Percentiles rank a stretch among this genome's conserved stretches.
These are phyloP conservation scores for Alternaria panax DNA, from an alignment of 2,329 filamentous ascomycete genomes.

Conservation along the genomic window DNA sequence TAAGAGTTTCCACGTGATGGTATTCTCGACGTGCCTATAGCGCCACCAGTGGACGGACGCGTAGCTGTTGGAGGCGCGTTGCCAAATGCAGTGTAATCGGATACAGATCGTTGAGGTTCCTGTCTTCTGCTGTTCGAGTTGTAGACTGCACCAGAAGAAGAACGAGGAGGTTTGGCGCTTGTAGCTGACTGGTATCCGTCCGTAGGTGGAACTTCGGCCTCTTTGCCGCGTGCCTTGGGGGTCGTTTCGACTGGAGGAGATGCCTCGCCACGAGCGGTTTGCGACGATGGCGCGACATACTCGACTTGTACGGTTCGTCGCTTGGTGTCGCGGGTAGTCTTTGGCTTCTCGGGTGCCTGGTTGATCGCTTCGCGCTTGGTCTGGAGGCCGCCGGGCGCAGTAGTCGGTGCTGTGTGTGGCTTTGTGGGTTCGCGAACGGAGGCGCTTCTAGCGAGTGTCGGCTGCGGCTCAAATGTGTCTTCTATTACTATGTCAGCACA, in stretches of 20 bases:
- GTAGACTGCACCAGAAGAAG: slow-evolving; percentile 34
- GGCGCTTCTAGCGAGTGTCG: slow-evolving; percentile 78
- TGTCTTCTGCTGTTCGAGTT: slow-evolving; percentile 46
- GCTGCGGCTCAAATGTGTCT: slow-evolving; percentile 66
- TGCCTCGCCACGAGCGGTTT: slow-evolving; percentile 76
- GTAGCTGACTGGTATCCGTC: slow-evolving; percentile 47
- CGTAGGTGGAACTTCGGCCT: slow-evolving; percentile 54
- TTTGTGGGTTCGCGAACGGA: slow-evolving; percentile 90
- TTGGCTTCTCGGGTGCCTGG: slow-evolving; percentile 70
- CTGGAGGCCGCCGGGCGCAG: slow-evolving; percentile 65
- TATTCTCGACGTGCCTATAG: slow-evolving; percentile 68
- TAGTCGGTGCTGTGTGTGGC: slow-evolving; percentile 58
- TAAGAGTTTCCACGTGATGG: slow-evolving; percentile 80
- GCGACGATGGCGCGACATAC: slow-evolving; percentile 90
- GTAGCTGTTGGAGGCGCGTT: slow-evolving; percentile 52
- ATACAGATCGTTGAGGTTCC: slow-evolving; percentile 61
- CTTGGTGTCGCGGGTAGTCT: slow-evolving; percentile 80
- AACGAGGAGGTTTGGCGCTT: slow-evolving; percentile 33
- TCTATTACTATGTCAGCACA: slow-evolving; percentile 42
- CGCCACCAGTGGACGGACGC: slow-evolving; percentile 82
- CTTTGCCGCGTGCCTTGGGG: slow-evolving; percentile 61
- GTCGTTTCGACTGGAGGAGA: slow-evolving; percentile 48
- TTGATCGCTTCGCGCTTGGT: slow-evolving; percentile 80
- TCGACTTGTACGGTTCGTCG: slow-evolving; percentile 95
- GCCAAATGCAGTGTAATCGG: slow-evolving; percentile 53